Conservation (phyloP, 129 eudicot genomes). For the Silybum marianum region DNA sequence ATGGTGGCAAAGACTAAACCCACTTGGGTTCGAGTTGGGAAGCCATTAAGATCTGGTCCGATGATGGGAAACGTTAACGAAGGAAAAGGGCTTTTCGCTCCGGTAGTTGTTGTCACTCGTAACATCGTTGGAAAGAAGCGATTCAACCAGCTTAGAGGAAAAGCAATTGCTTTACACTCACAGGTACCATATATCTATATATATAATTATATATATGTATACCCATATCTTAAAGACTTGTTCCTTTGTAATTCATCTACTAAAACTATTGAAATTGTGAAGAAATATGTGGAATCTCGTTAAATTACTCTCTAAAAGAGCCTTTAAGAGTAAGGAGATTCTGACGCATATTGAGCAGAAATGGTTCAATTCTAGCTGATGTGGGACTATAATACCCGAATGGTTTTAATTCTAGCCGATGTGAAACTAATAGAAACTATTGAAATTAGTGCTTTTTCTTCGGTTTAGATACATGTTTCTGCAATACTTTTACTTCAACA, state of each 20-base stretch:
- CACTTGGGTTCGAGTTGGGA: conserved; percentile 44
- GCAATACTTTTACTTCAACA: not conserved
- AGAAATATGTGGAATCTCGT: not conserved
- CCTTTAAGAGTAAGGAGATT: not conserved
- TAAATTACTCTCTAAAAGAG: not conserved
- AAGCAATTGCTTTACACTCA: conserved; percentile 97
- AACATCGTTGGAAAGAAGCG: conserved; percentile 83
- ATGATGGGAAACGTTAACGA: conserved; percentile 90
- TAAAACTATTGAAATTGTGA: not conserved
- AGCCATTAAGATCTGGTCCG: conserved; percentile 47
- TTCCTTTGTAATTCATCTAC: not conserved
- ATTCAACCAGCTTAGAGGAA: conserved; percentile 96
- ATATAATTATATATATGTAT: no score
- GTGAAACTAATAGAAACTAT: not conserved
- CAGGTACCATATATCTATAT: conserved; percentile 55
- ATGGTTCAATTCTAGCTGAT: not conserved
- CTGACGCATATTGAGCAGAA: not conserved
- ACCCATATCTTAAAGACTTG: not conserved
- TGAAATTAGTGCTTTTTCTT: not conserved
- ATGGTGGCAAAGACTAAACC: conserved; percentile 50
- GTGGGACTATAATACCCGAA: no score
- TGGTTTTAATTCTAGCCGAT: not conserved
- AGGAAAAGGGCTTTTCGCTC: conserved; percentile 95
- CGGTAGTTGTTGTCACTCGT: conserved; percentile 66
- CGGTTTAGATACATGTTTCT: not conserved